Evolutionary conservation across 305 asterid genomes (phyloP).

Genomic region (Salvia sclarea): DNA sequence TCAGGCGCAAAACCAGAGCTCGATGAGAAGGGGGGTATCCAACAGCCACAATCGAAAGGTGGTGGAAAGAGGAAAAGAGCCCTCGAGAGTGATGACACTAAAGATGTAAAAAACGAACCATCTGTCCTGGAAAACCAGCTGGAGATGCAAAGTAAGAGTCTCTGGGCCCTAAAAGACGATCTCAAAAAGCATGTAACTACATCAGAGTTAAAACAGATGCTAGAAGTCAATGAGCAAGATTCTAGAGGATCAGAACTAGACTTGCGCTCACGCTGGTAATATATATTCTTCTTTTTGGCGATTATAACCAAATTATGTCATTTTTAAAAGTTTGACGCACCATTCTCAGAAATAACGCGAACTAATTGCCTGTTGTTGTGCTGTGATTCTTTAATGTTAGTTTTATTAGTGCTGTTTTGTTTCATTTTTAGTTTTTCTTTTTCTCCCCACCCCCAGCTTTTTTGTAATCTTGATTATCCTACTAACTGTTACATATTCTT

Average conservation of each 20-base stretch:
- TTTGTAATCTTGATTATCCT: too few species aligned
- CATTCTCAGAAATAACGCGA: conserved; percentile 10
- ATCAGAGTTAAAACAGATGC: conserved; percentile 84
- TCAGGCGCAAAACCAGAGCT: conserved; percentile 46
- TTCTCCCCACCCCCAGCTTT: too few species aligned
- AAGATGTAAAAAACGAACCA: conserved; percentile 36
- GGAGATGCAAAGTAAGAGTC: conserved; percentile 64
- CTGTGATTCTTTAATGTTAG: not conserved
- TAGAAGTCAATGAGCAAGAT: conserved; percentile 80
- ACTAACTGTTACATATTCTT: too few species aligned
- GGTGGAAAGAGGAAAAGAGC: conserved; percentile 68
- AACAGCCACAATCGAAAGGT: conserved; percentile 55
- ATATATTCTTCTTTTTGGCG: conserved; percentile 20
- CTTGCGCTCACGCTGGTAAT: conserved; percentile 81
- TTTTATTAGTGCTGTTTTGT: not conserved
- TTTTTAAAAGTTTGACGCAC: conserved; percentile 13
- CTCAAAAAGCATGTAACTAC: conserved; percentile 76
- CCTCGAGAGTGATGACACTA: conserved; percentile 36
- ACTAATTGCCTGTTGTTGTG: not conserved
- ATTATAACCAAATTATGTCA: not conserved
- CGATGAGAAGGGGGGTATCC: conserved; percentile 38
- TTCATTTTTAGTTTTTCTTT: not conserved
- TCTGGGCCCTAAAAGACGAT: conserved; percentile 95
- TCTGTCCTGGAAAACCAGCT: conserved; percentile 55
- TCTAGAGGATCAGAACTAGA: conserved; percentile 86